A percentile compares a stretch with the other conserved stretches of the same genome.
Conservation (phyloP, 768 basidiomycete genomes). For the Pleurotus sapidus region DNA sequence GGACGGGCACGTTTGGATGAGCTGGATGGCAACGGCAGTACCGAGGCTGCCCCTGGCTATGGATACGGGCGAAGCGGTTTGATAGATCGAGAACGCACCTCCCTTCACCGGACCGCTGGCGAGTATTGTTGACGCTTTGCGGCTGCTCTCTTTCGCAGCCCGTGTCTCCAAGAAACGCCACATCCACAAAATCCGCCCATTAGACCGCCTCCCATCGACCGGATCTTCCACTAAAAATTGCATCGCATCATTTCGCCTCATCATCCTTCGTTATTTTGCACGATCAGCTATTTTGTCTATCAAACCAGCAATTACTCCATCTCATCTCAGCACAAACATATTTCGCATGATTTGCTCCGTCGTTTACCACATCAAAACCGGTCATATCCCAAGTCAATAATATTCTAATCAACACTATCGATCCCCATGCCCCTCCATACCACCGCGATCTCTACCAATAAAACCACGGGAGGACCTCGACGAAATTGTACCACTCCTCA, state of each 20-base stretch:
- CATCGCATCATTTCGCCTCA: constrained; percentile 5
- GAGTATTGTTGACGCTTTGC: neutral
- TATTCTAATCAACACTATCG: constrained; percentile 6
- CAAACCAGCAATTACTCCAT: neutral
- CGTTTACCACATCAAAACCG: neutral
- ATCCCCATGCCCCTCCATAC: neutral
- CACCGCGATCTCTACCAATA: neutral
- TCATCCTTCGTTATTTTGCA: neutral
- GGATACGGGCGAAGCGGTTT: constrained; percentile 68
- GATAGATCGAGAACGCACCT: constrained; percentile 36
- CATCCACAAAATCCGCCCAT: constrained; percentile 17
- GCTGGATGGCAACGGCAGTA: constrained; percentile 38
- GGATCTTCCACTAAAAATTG: constrained; percentile 8
- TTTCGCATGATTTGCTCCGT: neutral
- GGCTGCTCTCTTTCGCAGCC: neutral
- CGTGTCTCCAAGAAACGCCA: constrained; percentile 7
- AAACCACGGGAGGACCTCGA: neutral
- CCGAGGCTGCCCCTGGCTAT: constrained; percentile 55
- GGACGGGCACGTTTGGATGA: constrained; percentile 50
- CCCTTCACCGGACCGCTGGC: constrained; percentile 5
- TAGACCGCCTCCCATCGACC: constrained; percentile 13
- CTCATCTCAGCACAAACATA: constrained; percentile 7
- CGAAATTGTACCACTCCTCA: neutral
- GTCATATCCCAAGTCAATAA: neutral
- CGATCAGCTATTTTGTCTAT: constrained; percentile 1